Percentiles rank a stretch among this genome's conserved stretches.
phyloP scores from a whole-genome alignment of 192 early-diverging fungal species.

The Spizellomyces punctatus region DNA sequence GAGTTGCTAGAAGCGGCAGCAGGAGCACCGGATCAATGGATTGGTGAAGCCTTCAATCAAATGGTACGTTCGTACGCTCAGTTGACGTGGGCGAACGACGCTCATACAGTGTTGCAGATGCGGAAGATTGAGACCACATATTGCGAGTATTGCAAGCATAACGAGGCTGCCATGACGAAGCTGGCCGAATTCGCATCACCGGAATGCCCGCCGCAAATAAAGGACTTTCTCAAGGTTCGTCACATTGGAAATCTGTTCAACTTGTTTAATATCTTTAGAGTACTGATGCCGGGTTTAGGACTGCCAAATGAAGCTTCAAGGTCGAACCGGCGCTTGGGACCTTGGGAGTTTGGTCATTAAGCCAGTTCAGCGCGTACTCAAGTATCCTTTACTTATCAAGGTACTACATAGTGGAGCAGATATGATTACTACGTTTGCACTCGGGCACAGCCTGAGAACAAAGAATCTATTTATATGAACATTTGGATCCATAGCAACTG shows the following conservation, averaged over 20 bases:
- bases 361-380: slow-evolving; percentile 96
- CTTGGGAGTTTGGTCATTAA: slow-evolving; percentile 89
- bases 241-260: slow-evolving; percentile 17
- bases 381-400: slow-evolving; percentile 87
- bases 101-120: slow-evolving; percentile 19
- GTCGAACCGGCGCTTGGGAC: slow-evolving; percentile 88
- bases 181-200: slow-evolving; percentile 63
- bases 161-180: slow-evolving; percentile 65
- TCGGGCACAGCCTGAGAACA: not conserved
- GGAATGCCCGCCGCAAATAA: slow-evolving; percentile 38
- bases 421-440: slow-evolving; percentile 27
- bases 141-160: slow-evolving; percentile 76
- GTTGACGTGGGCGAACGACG: not conserved
- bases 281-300: slow-evolving; percentile 42
- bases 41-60: slow-evolving; percentile 56
- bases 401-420: slow-evolving; percentile 33
- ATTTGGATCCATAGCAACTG: slow-evolving; percentile 36
- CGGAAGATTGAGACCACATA: slow-evolving; percentile 59
- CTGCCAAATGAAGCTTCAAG: slow-evolving; percentile 63
- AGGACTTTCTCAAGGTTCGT: slow-evolving; percentile 53
- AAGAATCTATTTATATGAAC: slow-evolving; percentile 25
- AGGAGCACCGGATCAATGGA: slow-evolving; percentile 44
- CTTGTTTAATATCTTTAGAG: not conserved
- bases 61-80: slow-evolving; percentile 10
- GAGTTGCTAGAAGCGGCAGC: slow-evolving; percentile 63